phyloP scores from a whole-genome alignment of 2,329 filamentous ascomycete species.

The Colletotrichum sp. region DNA sequence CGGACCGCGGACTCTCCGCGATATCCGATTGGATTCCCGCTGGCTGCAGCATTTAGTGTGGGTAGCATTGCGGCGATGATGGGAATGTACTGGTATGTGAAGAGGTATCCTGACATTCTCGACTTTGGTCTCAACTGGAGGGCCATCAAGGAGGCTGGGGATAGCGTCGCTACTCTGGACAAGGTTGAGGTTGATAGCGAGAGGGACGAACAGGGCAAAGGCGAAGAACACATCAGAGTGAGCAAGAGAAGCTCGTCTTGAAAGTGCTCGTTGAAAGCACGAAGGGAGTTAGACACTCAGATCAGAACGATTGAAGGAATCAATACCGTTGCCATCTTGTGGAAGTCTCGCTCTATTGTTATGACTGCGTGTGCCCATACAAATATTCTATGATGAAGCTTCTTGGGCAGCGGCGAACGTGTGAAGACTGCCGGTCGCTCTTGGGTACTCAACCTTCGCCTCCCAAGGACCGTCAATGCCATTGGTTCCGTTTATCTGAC shows the following conservation, averaged over 20 bases:
- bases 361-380: rapidly evolving
- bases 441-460: neutral
- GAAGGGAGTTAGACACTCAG: too few relatives aligned
- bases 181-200: neutral
- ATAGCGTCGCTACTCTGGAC: neutral
- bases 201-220: neutral
- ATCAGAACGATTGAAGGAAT: neutral
- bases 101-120: slow-evolving; percentile 22
- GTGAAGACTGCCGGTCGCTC: neutral
- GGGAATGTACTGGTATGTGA: slow-evolving; percentile 31
- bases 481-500: neutral
- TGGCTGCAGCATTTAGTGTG: slow-evolving; percentile 35
- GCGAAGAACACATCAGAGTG: neutral
- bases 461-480: neutral
- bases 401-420: neutral
- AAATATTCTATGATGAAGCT: neutral
- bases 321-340: neutral
- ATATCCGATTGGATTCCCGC: slow-evolving; percentile 40
- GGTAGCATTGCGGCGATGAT: slow-evolving; percentile 34
- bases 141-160: neutral
- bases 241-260: neutral
- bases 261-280: neutral
- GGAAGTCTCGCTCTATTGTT: rapidly evolving
- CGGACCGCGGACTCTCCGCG: slow-evolving; percentile 34
- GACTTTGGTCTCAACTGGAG: slow-evolving; percentile 11